phyloP scores from a whole-genome alignment of 345 rosid genomes.

The Fremontodendron californicum region DNA sequence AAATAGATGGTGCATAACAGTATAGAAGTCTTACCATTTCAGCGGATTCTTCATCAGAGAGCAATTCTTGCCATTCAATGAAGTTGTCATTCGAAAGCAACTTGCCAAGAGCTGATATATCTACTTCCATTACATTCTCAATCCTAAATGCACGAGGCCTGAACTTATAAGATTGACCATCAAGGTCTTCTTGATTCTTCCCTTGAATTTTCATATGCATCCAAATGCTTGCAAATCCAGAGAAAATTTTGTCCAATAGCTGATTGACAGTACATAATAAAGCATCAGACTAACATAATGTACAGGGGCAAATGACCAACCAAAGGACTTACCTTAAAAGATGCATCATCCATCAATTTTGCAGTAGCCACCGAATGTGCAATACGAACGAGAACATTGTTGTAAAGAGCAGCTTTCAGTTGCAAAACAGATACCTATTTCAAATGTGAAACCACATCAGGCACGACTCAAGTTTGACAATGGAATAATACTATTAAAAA shows the following conservation, averaged over 20 bases:
- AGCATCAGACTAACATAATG: conserved; percentile 16
- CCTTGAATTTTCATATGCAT: conserved; percentile 68
- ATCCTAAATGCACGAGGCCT: conserved; percentile 73
- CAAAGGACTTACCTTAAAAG: conserved; percentile 58
- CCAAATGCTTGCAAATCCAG: conserved; percentile 63
- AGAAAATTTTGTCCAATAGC: conserved; percentile 63
- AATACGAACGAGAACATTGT: conserved; percentile 57
- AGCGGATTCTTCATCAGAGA: conserved; percentile 53
- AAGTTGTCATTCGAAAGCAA: conserved; percentile 55
- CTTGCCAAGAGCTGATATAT: conserved; percentile 54
- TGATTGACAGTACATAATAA: conserved; percentile 31
- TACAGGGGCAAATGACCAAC: background rate
- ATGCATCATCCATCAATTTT: conserved; percentile 49
- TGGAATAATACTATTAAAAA: background rate
- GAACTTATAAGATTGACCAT: conserved; percentile 61
- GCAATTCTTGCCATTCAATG: conserved; percentile 70
- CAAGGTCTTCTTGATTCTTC: conserved; percentile 52
- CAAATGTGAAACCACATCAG: conserved; percentile 17
- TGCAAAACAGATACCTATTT: conserved; percentile 52
- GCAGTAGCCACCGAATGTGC: conserved; percentile 55
- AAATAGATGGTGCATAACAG: conserved; percentile 1
- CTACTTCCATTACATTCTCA: conserved; percentile 69
- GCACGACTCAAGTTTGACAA: background rate
- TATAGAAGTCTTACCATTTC: conserved; percentile 43
- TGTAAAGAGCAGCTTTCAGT: conserved; percentile 49